Evolutionary conservation across 2,329 filamentous ascomycete species (phyloP).

Genomic region (Phoma herbarum): DNA sequence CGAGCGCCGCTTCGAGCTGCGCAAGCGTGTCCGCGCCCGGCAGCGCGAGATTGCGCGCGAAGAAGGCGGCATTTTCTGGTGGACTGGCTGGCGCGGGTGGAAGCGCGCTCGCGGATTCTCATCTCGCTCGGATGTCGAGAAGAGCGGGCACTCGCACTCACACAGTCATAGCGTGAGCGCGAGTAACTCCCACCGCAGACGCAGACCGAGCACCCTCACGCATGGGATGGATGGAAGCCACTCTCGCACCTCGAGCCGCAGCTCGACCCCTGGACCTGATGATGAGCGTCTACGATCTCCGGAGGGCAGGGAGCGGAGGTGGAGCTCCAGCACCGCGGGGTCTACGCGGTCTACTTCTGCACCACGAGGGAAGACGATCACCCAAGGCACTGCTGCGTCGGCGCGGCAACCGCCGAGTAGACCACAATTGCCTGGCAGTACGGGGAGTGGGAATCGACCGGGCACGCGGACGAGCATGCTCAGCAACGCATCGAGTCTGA

Average conservation of each 20-base stretch:
- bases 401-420: conserved; percentile 35
- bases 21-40: conserved; percentile 72
- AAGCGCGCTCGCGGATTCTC: conserved; percentile 46
- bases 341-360: conserved; percentile 35
- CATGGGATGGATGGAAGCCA: conserved; percentile 37
- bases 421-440: conserved; percentile 28
- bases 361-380: conserved; percentile 27
- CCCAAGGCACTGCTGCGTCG: conserved; percentile 37
- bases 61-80: conserved; percentile 82
- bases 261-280: conserved; percentile 45
- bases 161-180: conserved; percentile 17
- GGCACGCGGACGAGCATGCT: conserved; percentile 47
- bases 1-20: conserved; percentile 78
- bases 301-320: conserved; percentile 39
- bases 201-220: conserved; percentile 40
- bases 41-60: conserved; percentile 74
- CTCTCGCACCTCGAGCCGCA: conserved; percentile 46
- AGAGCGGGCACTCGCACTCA: conserved; percentile 24
- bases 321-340: conserved; percentile 47
- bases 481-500: conserved; percentile 40
- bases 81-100: conserved; percentile 76
- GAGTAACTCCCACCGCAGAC: conserved; percentile 31
- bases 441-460: conserved; percentile 41
- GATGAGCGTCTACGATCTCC: conserved; percentile 30
- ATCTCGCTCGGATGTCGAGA: conserved; percentile 43